Conservation (phyloP, 768 basidiomycete species). For the Omphalotus guepiniiformis region DNA sequence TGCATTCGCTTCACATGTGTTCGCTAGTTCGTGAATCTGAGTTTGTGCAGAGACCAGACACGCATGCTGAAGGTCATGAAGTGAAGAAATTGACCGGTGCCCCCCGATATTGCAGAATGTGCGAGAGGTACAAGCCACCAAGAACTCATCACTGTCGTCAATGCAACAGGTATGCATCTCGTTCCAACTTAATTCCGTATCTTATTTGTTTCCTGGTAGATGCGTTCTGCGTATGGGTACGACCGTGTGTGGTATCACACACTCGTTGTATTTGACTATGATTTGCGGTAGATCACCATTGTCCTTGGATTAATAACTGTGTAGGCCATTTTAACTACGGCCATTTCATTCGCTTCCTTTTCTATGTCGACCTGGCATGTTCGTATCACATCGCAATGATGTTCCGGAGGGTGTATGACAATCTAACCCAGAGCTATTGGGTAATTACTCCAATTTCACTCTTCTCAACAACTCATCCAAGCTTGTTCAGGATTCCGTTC, state of each 20-base stretch:
- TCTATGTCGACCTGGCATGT: conserved; percentile 89
- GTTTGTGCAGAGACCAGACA: conserved; percentile 64
- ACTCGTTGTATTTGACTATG: neutral
- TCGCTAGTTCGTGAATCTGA: no score
- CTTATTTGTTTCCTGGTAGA: conserved; percentile 30
- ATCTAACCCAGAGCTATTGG: conserved; percentile 44
- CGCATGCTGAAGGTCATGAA: conserved; percentile 69
- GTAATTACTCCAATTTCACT: conserved; percentile 30
- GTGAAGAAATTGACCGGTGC: conserved; percentile 84
- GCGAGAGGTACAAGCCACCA: conserved; percentile 81
- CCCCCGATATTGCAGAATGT: conserved; percentile 85
- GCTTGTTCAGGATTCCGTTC: conserved; percentile 59
- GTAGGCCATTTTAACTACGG: conserved; percentile 92
- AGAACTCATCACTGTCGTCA: conserved; percentile 90
- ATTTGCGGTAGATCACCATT: conserved; percentile 67
- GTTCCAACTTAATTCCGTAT: neutral
- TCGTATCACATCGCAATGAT: conserved; percentile 86
- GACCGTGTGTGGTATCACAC: conserved; percentile 16
- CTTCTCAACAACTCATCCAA: neutral
- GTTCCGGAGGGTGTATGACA: conserved; percentile 52
- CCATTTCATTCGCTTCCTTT: conserved; percentile 86
- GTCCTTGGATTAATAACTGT: conserved; percentile 93
- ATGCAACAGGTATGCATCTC: conserved; percentile 67
- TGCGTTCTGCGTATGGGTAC: conserved; percentile 89
- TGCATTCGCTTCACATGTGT: no score